phyloP scores from a whole-genome alignment of 2,329 filamentous ascomycete genomes.

The Claviceps arundinis region DNA sequence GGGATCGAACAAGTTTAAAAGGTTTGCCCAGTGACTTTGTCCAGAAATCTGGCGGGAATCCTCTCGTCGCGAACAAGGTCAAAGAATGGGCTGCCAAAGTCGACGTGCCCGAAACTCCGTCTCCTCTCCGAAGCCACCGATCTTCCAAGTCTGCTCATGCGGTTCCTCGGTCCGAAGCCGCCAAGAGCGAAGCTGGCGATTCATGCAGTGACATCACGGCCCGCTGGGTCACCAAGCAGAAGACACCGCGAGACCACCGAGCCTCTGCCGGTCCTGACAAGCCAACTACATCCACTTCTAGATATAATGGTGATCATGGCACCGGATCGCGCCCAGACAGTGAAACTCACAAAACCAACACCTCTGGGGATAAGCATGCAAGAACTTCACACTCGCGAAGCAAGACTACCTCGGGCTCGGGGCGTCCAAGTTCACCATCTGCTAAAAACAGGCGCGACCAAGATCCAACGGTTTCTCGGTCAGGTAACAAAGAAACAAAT shows the following conservation, averaged over 20 bases:
- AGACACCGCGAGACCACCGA: slow-evolving; percentile 13
- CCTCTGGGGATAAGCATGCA: slow-evolving; percentile 8
- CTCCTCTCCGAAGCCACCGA: slow-evolving; percentile 20
- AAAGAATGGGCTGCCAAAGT: slow-evolving; percentile 47
- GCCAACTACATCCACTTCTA: not conserved
- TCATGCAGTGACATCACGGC: slow-evolving; percentile 17
- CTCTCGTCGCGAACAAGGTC: slow-evolving; percentile 44
- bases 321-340: slow-evolving; percentile 19
- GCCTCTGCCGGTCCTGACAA: slow-evolving; percentile 13
- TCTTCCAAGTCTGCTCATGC: slow-evolving; percentile 22
- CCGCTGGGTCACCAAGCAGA: slow-evolving; percentile 2
- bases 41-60: slow-evolving; percentile 38
- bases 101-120: slow-evolving; percentile 31
- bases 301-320: slow-evolving; percentile 1
- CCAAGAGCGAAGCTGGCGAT: slow-evolving; percentile 15
- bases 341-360: slow-evolving; percentile 13
- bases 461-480: slow-evolving; percentile 12
- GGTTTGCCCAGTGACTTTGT: slow-evolving; percentile 45
- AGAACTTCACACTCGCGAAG: slow-evolving; percentile 13
- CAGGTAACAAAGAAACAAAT: slow-evolving; percentile 4
- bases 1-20: slow-evolving; percentile 6
- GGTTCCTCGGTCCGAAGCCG: slow-evolving; percentile 14
- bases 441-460: slow-evolving; percentile 16
- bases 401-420: slow-evolving; percentile 16
- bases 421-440: slow-evolving; percentile 10